Conservation (phyloP, 108 stramenopile genomes). For the Parietichytrium sp. region DNA sequence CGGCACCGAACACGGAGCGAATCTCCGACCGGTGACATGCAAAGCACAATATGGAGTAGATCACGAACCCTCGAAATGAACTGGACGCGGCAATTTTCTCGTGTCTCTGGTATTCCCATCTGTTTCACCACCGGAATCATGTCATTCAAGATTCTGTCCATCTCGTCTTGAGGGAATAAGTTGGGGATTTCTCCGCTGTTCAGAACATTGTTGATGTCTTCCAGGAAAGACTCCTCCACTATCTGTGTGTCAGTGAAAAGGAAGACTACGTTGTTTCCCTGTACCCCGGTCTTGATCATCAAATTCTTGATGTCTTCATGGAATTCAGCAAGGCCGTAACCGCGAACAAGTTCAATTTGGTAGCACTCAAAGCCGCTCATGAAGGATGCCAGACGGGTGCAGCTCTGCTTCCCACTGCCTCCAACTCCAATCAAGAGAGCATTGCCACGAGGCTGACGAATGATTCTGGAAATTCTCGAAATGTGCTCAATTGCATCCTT, state of each 20-base stretch:
- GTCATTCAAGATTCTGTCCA: slow-evolving; percentile 57
- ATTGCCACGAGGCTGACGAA: slow-evolving; percentile 68
- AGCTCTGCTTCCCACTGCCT: slow-evolving; percentile 65
- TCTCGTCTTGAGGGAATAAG: slow-evolving; percentile 63
- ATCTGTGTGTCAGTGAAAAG: slow-evolving; percentile 71
- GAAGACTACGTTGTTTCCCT: slow-evolving; percentile 58
- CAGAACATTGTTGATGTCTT: slow-evolving; percentile 69
- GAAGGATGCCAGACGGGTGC: slow-evolving; percentile 61
- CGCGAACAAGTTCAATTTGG: slow-evolving; percentile 64
- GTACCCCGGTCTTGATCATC: slow-evolving; percentile 63
- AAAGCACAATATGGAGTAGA: slow-evolving; percentile 63
- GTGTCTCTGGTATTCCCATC: slow-evolving; percentile 63
- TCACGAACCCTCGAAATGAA: slow-evolving; percentile 64
- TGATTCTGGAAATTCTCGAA: slow-evolving; percentile 58
- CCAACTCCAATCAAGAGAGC: slow-evolving; percentile 71
- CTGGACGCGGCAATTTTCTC: slow-evolving; percentile 56
- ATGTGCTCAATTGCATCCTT: slow-evolving; percentile 62
- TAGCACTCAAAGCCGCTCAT: slow-evolving; percentile 57
- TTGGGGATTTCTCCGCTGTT: slow-evolving; percentile 70
- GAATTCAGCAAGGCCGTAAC: slow-evolving; percentile 64
- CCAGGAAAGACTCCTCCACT: slow-evolving; percentile 68
- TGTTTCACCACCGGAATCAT: slow-evolving; percentile 62
- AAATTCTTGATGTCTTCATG: slow-evolving; percentile 68
- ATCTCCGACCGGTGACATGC: slow-evolving; percentile 69
- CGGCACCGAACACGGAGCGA: slow-evolving; percentile 64